Conservation (phyloP, 768 basidiomycete species). For the Lactarius psammicola region DNA sequence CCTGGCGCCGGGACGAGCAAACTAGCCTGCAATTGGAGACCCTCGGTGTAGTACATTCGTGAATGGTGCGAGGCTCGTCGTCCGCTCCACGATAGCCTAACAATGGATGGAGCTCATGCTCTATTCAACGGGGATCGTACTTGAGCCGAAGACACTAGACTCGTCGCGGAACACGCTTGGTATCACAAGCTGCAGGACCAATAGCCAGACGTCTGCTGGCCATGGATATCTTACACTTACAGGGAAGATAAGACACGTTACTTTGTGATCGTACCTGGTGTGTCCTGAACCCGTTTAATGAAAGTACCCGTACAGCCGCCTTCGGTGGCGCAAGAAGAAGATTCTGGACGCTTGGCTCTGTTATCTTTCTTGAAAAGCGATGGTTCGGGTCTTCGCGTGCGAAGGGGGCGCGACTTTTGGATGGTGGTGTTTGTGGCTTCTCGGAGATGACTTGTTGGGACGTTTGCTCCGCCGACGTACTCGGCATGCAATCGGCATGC, state of each 20-base stretch:
- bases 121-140: neutral
- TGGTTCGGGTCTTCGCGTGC: neutral
- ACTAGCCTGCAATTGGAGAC: neutral
- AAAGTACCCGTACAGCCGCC: neutral
- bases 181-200: neutral
- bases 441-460: neutral
- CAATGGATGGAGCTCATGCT: neutral
- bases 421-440: neutral
- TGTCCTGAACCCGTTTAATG: slow-evolving; percentile 1
- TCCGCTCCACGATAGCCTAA: slow-evolving; percentile 1
- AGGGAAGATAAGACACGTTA: neutral
- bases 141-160: neutral
- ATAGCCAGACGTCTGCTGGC: neutral
- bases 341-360: neutral
- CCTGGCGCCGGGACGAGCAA: neutral
- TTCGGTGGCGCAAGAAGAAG: slow-evolving; percentile 9
- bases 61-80: neutral
- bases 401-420: neutral
- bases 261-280: slow-evolving; percentile 10
- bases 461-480: slow-evolving; percentile 10
- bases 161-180: neutral
- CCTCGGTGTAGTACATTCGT: neutral
- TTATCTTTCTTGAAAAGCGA: slow-evolving; percentile 1
- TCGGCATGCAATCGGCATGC: neutral
- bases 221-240: neutral